Conservation (phyloP, 305 asterid genomes). For the Solanum hybrid region DNA sequence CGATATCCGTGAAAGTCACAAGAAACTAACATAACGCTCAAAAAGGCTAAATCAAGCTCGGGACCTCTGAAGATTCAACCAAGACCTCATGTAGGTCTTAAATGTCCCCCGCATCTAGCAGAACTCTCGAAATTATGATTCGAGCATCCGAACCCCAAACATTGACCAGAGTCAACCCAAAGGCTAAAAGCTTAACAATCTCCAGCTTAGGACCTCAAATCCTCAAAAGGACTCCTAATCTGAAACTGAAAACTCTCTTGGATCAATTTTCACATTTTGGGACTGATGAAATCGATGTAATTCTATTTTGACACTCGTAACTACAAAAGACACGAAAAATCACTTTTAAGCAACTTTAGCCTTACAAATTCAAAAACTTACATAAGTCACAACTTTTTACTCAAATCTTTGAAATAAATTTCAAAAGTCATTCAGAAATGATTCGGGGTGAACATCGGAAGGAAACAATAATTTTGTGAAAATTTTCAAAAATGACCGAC, state of each 20-base stretch:
- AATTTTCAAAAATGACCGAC: no score
- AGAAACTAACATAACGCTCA: no score
- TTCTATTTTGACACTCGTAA: not conserved
- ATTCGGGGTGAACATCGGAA: not conserved
- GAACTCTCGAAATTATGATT: fast-evolving
- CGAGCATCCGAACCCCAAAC: not conserved
- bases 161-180: not conserved
- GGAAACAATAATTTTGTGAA: not conserved
- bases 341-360: not conserved
- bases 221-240: not conserved
- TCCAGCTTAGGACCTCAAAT: not conserved
- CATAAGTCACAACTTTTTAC: not conserved
- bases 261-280: no score
- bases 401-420: not conserved
- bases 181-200: not conserved
- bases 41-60: not conserved
- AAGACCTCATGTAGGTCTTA: not conserved
- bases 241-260: no score
- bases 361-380: not conserved
- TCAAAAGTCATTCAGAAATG: not conserved
- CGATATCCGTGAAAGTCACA: no score
- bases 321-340: not conserved
- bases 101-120: not conserved
- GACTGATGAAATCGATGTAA: not conserved
- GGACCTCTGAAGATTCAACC: not conserved